Base-by-base conservation (phyloP, 345 rosid species). In the Crucihimalaya himalaica region DNA sequence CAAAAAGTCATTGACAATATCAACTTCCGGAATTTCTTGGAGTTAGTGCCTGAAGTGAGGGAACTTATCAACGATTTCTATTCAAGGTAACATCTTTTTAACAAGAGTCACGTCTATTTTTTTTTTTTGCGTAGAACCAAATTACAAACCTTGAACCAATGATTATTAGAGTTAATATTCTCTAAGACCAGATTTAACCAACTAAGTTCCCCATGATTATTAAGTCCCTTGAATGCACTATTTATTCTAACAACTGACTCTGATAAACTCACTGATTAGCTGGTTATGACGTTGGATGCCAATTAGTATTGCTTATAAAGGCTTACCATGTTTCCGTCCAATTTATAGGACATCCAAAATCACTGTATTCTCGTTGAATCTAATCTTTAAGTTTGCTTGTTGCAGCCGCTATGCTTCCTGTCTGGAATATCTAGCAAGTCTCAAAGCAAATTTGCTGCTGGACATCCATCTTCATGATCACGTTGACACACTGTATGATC, bases 31-130 rank as follows among this genome's bases (percentile, higher is more conserved):
- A 88, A 88, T 81, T 89, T 92, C 80, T 86, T 96, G 87, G 99
- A 96, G 90, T 77, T 96, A 73, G 93, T 89, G 55, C 99, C 99
- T 67, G 98, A 96, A 86, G 96, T 92, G 43, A 90, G 99, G 81
- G 99, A 96, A 82, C 95, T 96, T 68, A 88, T 96, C 74, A 88
- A 89, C 78, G 95, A 90, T 76, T 96, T 96, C 73, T 96, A 96
- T 83, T 86, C 98, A 27, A 96, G 99, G 98, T 96, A 82, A 56
- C 47, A 37, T 27, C 14, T 18, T 54, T 31, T 28, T 63, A 20
- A 12, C 54, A 18, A 45, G 25, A 32, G 23, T 54, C 52, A 10
- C 21, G 10, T 43, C 20, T 69, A 0, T 40, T 12, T 9, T 34
- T 34, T 7, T 34, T 40, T 25, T 2, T 58, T 58, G 7, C 5